Evolutionary conservation across 495 filamentous ascomycete genomes (phyloP).

Genomic region (Hypoxylon fragiforme): DNA sequence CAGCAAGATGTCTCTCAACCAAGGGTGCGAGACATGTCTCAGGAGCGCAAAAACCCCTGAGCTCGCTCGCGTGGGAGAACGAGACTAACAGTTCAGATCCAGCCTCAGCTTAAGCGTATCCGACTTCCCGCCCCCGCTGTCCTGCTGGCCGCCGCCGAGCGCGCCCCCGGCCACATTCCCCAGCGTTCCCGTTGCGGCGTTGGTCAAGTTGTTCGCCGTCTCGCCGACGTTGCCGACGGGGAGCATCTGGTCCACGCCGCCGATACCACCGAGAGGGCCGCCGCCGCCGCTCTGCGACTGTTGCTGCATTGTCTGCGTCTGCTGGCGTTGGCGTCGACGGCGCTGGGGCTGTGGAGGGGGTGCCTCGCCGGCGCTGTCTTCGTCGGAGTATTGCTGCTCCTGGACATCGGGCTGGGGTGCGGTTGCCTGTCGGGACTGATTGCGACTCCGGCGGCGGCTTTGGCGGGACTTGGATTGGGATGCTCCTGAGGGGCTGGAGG

Average conservation of each 20-base stretch:
- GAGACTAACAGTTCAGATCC: constrained; percentile 82
- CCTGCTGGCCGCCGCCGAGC: constrained; percentile 33
- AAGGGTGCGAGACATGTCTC: too few relatives aligned
- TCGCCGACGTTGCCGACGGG: constrained; percentile 63
- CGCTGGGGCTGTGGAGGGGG: constrained; percentile 29
- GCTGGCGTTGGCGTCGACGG: constrained; percentile 39
- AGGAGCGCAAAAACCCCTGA: too few relatives aligned
- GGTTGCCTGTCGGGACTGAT: constrained; percentile 39
- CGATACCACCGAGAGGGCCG: constrained; percentile 58
- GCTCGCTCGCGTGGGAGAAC: too few relatives aligned
- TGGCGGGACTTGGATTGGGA: constrained; percentile 22
- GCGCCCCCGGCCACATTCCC: constrained; percentile 60
- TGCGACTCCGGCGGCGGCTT: constrained; percentile 30
- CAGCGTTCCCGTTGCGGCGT: constrained; percentile 60
- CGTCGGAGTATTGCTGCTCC: constrained; percentile 31
- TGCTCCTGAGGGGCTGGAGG: constrained; percentile 26
- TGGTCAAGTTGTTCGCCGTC: constrained; percentile 65
- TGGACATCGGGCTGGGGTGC: constrained; percentile 42
- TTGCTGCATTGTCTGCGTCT: constrained; percentile 43
- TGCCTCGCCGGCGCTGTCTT: constrained; percentile 47
- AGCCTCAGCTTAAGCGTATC: constrained; percentile 76
- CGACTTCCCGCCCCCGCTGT: constrained; percentile 53
- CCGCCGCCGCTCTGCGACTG: constrained; percentile 51
- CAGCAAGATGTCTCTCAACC: too few relatives aligned
- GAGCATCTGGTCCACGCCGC: constrained; percentile 33